phyloP scores from a whole-genome alignment of 306 rosid species.

The Medicago lupulina region DNA sequence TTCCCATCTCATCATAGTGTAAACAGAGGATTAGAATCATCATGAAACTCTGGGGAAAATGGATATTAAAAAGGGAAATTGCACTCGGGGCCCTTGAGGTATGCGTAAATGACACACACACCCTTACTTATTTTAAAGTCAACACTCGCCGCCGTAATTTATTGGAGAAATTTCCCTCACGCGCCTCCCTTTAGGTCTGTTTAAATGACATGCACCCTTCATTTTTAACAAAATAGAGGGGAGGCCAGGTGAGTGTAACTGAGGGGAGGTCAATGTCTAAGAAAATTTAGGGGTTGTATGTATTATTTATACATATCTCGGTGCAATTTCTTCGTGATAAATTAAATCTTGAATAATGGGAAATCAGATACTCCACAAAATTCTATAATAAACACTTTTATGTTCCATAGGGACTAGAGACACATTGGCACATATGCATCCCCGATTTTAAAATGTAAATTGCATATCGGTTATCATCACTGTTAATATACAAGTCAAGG shows the following conservation, averaged over 20 bases:
- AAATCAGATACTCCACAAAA: not conserved
- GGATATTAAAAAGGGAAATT: not conserved
- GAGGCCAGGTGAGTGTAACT: too few species aligned
- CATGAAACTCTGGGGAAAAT: conserved; percentile 3
- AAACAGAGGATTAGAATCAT: conserved; percentile 18
- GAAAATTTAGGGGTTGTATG: not conserved
- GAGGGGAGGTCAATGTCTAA: too few species aligned
- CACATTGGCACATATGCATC: conserved; percentile 12
- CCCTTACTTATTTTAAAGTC: not conserved
- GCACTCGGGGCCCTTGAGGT: not conserved
- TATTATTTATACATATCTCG: not conserved
- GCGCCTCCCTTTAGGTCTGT: not conserved
- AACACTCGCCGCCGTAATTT: not conserved
- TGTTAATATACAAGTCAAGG: conserved; percentile 28
- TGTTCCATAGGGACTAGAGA: conserved; percentile 24
- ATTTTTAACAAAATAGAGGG: too few species aligned
- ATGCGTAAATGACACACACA: not conserved
- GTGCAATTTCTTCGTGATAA: not conserved
- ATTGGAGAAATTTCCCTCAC: not conserved
- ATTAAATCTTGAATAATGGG: conserved; percentile 22
- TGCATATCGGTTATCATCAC: conserved; percentile 14
- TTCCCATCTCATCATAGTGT: conserved; percentile 24
- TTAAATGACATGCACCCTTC: not conserved
- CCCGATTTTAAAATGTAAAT: not conserved
- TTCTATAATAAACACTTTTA: conserved; percentile 2